Evolutionary conservation across 2,329 filamentous ascomycete species (phyloP), one percentile per base, ranked within the genome.

Genomic region (Cercospora berteroae): DNA sequence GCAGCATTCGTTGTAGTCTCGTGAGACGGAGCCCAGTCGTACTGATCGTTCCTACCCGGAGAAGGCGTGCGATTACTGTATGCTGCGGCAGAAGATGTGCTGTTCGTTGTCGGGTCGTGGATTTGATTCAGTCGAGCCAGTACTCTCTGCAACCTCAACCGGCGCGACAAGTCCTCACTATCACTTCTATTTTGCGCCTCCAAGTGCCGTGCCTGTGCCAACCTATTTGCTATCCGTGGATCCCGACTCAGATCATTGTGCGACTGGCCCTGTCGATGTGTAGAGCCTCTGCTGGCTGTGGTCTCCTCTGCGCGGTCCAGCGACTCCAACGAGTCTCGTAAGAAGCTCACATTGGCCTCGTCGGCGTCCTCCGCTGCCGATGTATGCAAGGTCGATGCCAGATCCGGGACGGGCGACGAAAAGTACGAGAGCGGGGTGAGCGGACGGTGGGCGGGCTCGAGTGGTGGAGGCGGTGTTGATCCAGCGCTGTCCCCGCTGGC

Each of bases 21-120:
- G 8, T 81, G 81, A 33, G 69, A 68, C 16, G 86, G 86, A 36
- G 86, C 85, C 87, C 87, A 88, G 75, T 87, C 86, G 76, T 88
- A 88, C 52, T 88, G 78, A 63, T 80, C 83, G 72, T 87, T 85
- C 68, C 82, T 77, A 71, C 81, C 82, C 18, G 86, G 75, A n/a
- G 74, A 74, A 27, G 76, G 84, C 8, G 84, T 80, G 60, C 83
- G 83, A 70, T 85, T 82, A 67, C 86, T 83, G 72, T 88, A 88
- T 52, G 84, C 82, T 44, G 71, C 56, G 8, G 73, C 65, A 33
- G 67, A 57, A 27, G 68, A 44, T 8, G 69, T 67, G 16, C 70
- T 56, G 9, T 67, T 64, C 1, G 69, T 63, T 5, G 77, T 71
- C 48, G 80, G 75, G 59, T 79, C 77, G 68, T 83, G 79, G 36